Evolutionary conservation across 176 grass and related monocot species (phyloP), one percentile per base, ranked within the genome.

Genomic region (Elaeis guineensis): DNA sequence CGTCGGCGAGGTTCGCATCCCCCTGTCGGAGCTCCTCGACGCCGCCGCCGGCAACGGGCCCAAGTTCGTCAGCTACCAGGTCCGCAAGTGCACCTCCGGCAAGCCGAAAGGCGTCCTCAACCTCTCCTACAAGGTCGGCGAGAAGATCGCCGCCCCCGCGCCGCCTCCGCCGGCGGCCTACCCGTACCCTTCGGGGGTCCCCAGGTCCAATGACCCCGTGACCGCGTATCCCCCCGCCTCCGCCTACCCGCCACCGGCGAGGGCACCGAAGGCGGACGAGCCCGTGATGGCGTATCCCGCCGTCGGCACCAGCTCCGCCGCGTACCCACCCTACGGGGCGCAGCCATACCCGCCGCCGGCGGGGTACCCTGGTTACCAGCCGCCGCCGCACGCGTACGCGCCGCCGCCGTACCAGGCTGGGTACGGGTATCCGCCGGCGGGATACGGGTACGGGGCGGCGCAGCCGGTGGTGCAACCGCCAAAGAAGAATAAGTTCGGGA

Each of bases 1-100:
- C 49, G 72, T 95, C 52, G 90, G 90, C 28, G 80, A 80, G 73
- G 77, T 89, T 77, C 73, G 62, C 73, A 44, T 84, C 18, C 86
- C 80, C 44, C 70, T 89, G 1, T 4, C 57, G 5, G 80, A 89
- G 26, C 61, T 89, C 52, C 48, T 81, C 49, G 9, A 44, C 35
- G 50, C 70, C 49, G 73, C 58, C 30, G 25, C 21, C 19, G 51
- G 30, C 2, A 11, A 65, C 0, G 64, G 58, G 0, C 16, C 57
- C n/a, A 83, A 90, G 66, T 70, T 78, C 24, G 77, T 77, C 35
- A 77, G 79, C 6, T 86, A 86, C 77, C 69, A 78, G 72, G 68
- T 95, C 22, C 77, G 68, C 51, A 86, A 77, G 81, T 19, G 69
- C 26, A 44, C 69, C 58, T 82, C 79, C 23, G 50, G 25, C 49